These are phyloP conservation scores for Zygoascus tannicola DNA, from an alignment of 805 yeast species.

Conservation along the genomic window DNA sequence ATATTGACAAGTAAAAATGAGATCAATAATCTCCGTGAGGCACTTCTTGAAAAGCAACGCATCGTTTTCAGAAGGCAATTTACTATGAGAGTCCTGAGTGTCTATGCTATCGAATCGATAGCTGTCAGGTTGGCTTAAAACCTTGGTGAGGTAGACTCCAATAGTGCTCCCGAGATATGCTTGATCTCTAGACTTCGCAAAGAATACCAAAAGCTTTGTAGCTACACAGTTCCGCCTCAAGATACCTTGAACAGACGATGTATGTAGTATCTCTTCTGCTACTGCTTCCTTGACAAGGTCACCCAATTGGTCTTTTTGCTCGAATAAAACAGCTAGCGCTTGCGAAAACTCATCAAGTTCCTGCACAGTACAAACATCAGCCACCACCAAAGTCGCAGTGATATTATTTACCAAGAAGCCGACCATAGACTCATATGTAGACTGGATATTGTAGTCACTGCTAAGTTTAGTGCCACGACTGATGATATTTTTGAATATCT, in stretches of 20 bases:
- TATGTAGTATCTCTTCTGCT: constrained; percentile 50
- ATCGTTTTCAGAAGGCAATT: constrained; percentile 26
- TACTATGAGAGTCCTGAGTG: constrained; percentile 24
- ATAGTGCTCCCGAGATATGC: constrained; percentile 47
- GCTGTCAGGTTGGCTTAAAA: constrained; percentile 39
- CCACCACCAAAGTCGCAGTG: constrained; percentile 42
- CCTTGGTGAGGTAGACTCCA: constrained; percentile 46
- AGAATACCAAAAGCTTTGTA: constrained; percentile 62
- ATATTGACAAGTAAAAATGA: constrained; percentile 39
- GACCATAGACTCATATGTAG: constrained; percentile 18
- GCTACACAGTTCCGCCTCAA: constrained; percentile 76
- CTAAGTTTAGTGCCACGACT: constrained; percentile 26
- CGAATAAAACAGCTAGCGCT: constrained; percentile 49
- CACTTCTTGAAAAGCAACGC: constrained; percentile 45
- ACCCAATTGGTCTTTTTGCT: constrained; percentile 27
- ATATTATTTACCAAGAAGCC: constrained; percentile 15
- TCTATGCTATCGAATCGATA: constrained; percentile 48
- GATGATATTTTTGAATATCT: constrained; percentile 64
- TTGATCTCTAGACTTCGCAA: constrained; percentile 58
- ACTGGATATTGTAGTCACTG: constrained; percentile 14
- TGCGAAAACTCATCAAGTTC: constrained; percentile 67
- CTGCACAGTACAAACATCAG: constrained; percentile 52
- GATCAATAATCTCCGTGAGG: constrained; percentile 45
- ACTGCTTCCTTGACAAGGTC: constrained; percentile 45
- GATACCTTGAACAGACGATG: constrained; percentile 59